phyloP scores from a whole-genome alignment of 129 eudicot species.

The Chrysanthemum seticuspe region DNA sequence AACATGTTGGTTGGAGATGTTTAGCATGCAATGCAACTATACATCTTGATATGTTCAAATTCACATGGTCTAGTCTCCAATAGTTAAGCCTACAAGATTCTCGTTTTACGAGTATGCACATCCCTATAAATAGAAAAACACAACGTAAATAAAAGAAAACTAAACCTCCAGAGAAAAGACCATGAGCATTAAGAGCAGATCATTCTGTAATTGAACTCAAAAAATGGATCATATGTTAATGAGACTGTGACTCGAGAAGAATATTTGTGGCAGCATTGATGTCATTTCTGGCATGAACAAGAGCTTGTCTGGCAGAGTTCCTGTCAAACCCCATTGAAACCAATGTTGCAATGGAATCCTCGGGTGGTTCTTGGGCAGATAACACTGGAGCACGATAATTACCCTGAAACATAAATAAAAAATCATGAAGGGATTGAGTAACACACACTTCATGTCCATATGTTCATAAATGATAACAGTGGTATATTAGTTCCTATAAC shows the following conservation, averaged over 20 bases:
- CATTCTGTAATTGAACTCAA: constrained; percentile 18
- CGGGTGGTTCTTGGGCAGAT: constrained; percentile 63
- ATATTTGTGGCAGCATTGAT: constrained; percentile 83
- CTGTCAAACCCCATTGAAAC: constrained; percentile 99
- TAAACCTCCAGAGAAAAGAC: constrained; percentile 19
- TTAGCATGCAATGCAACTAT: constrained; percentile 35
- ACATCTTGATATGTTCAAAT: constrained; percentile 25
- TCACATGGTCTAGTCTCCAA: constrained; percentile 16
- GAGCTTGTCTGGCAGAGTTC: constrained; percentile 91
- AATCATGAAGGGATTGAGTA: background rate
- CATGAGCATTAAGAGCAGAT: constrained; percentile 21
- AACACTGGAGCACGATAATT: constrained; percentile 55
- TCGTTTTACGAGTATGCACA: constrained; percentile 33
- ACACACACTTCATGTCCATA: background rate
- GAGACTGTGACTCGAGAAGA: constrained; percentile 82
- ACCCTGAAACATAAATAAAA: constrained; percentile 38
- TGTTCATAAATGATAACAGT: background rate
- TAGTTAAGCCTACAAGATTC: constrained; percentile 34
- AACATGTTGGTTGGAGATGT: constrained; percentile 11
- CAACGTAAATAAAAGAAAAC: constrained; percentile 1
- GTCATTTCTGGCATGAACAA: constrained; percentile 84
- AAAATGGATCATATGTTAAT: constrained; percentile 31
- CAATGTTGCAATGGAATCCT: constrained; percentile 70
- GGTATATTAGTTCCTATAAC: background rate
- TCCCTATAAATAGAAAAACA: constrained; percentile 21